Conservation (phyloP, 1,284 basidiomycete genomes). For the Hymenochaete sp. region DNA sequence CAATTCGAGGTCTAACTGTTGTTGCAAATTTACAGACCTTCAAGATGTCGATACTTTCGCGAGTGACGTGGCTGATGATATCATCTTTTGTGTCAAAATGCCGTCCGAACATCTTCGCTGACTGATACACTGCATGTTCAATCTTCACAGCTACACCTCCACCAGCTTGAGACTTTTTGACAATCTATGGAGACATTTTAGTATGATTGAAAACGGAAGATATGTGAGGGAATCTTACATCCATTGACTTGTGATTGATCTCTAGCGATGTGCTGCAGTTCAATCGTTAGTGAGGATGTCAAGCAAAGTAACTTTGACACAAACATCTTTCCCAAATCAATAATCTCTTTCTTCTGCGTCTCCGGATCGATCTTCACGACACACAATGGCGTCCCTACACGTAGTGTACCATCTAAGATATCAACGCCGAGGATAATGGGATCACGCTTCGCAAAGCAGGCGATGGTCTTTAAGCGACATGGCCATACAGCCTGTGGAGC, state of each 20-base stretch:
- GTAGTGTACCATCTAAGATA: constrained; percentile 86
- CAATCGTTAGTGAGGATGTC: constrained; percentile 3
- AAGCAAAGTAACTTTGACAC: constrained; percentile 27
- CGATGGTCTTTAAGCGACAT: constrained; percentile 86
- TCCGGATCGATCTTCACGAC: constrained; percentile 84
- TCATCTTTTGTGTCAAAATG: constrained; percentile 98
- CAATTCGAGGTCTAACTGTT: no score
- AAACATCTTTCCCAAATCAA: constrained; percentile 91
- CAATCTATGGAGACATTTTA: constrained; percentile 45
- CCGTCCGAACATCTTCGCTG: constrained; percentile 88
- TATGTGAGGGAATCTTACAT: constrained; percentile 37
- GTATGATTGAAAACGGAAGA: constrained; percentile 21
- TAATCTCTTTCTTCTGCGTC: constrained; percentile 86
- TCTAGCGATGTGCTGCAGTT: constrained; percentile 77
- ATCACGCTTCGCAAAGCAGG: constrained; percentile 92
- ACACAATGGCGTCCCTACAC: constrained; percentile 93
- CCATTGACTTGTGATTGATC: constrained; percentile 83
- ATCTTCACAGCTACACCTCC: constrained; percentile 98
- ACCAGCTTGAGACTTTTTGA: constrained; percentile 90
- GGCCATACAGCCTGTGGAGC: constrained; percentile 97
- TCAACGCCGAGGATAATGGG: constrained; percentile 98
- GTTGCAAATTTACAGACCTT: constrained; percentile 62
- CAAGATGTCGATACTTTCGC: constrained; percentile 90
- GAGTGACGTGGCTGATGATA: constrained; percentile 82
- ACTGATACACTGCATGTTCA: constrained; percentile 94